Evolutionary conservation across 345 rosid species (phyloP).

Genomic region (Iberis pinnata): DNA sequence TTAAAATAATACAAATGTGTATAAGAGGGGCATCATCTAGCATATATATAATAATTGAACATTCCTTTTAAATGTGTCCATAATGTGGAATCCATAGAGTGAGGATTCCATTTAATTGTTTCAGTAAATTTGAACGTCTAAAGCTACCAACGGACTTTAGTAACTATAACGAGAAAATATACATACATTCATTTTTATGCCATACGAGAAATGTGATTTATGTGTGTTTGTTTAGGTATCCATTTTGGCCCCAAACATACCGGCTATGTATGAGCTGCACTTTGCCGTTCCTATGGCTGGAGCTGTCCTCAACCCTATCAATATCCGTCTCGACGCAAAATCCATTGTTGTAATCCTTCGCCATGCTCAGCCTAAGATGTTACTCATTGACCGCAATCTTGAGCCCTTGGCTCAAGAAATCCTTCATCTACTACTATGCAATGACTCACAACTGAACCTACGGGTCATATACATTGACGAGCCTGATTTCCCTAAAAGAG

Average conservation of each 20-base stretch:
- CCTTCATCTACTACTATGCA: conserved; percentile 36
- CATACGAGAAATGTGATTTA: too few species aligned
- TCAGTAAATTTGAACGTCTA: too few species aligned
- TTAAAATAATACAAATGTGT: too few species aligned
- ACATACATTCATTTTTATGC: too few species aligned
- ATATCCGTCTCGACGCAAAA: conserved; percentile 59
- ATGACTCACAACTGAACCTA: conserved; percentile 32
- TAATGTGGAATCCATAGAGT: too few species aligned
- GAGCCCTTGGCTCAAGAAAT: conserved; percentile 39
- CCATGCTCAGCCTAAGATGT: conserved; percentile 54
- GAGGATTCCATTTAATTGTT: too few species aligned
- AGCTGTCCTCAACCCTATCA: conserved; percentile 71
- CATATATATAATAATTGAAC: too few species aligned
- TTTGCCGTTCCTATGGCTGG: conserved; percentile 88
- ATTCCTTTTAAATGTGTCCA: too few species aligned
- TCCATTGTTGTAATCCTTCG: conserved; percentile 45
- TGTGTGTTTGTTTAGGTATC: conserved; percentile 39
- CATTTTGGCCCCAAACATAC: conserved; percentile 70
- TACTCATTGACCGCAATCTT: conserved; percentile 52
- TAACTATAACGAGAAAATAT: too few species aligned
- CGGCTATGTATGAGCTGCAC: conserved; percentile 86
- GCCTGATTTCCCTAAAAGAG: background rate
- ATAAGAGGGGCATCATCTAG: too few species aligned
- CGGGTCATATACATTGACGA: conserved; percentile 22
- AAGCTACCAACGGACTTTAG: too few species aligned